Percentiles rank a stretch among this genome's conserved stretches.
Evolutionary conservation across 306 rosid species (phyloP).

Genomic region (Coriaria nepalensis): DNA sequence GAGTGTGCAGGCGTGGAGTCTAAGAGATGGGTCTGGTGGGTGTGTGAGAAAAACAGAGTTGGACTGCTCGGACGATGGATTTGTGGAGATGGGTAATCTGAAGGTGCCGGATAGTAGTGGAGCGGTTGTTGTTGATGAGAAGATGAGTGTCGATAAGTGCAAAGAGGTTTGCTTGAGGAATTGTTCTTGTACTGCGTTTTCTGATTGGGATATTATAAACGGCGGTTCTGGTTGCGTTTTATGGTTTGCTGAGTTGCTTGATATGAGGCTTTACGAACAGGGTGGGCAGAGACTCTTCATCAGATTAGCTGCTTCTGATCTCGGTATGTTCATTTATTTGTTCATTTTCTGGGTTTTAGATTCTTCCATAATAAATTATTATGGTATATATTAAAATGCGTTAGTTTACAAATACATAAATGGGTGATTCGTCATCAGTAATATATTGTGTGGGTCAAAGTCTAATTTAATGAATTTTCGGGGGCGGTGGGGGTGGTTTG

Average conservation of each 20-base stretch:
- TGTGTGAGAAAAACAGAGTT: slow-evolving; percentile 41
- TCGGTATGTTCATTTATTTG: slow-evolving; percentile 24
- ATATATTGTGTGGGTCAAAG: no score
- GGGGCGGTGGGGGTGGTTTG: no score
- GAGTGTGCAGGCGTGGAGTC: slow-evolving; percentile 41
- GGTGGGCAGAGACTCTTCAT: slow-evolving; percentile 53
- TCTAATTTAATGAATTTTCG: no score
- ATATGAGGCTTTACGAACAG: slow-evolving; percentile 24
- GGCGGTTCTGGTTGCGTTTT: slow-evolving; percentile 53
- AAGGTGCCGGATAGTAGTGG: slow-evolving; percentile 50
- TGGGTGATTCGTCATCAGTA: no score
- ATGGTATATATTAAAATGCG: no score
- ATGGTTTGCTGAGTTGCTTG: slow-evolving; percentile 39
- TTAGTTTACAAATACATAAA: no score
- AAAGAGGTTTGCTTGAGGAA: slow-evolving; percentile 24
- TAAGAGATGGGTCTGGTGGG: slow-evolving; percentile 68
- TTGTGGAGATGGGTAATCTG: slow-evolving; percentile 22
- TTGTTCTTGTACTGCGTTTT: slow-evolving; percentile 56
- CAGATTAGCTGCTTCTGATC: slow-evolving; percentile 56
- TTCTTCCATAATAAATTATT: no score
- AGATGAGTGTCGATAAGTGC: slow-evolving; percentile 35
- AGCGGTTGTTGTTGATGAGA: slow-evolving; percentile 24
- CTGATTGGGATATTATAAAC: slow-evolving; percentile 16
- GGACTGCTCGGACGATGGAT: slow-evolving; percentile 34
- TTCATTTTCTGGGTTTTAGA: not conserved